Conservation (phyloP, 129 eudicot species). For the Kitagawia praeruptora region DNA sequence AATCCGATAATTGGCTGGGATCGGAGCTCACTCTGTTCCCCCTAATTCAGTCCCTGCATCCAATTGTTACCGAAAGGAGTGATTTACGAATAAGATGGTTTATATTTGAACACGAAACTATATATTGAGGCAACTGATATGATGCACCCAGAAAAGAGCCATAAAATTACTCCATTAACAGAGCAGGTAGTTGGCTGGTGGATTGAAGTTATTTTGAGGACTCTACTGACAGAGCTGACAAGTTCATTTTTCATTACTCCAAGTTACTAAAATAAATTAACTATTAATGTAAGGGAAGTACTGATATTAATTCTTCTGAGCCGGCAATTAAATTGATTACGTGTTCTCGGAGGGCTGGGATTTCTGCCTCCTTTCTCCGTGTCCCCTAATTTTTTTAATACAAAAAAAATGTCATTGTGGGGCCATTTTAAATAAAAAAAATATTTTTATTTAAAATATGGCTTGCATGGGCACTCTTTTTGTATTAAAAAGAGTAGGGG, state of each 20-base stretch:
- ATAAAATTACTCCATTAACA: not conserved
- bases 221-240: not conserved
- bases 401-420: too few species aligned
- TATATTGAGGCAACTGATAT: not conserved
- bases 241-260: not conserved
- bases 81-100: too few species aligned
- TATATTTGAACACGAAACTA: not conserved
- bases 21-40: too few species aligned
- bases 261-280: not conserved
- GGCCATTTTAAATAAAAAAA: too few species aligned
- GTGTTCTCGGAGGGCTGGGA: too few species aligned
- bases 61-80: not conserved
- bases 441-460: too few species aligned
- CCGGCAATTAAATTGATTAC: not conserved
- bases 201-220: not conserved
- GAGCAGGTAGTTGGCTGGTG: not conserved
- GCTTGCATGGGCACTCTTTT: too few species aligned
- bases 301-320: not conserved
- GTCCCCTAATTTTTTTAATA: too few species aligned
- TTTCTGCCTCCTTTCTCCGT: too few species aligned
- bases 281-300: not conserved
- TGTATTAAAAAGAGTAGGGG: too few species aligned
- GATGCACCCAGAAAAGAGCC: not conserved
- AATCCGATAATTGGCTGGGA: too few species aligned
- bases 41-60: not conserved